Conservation (phyloP, 257 asterid species). For the Scutellaria baicalensis region DNA sequence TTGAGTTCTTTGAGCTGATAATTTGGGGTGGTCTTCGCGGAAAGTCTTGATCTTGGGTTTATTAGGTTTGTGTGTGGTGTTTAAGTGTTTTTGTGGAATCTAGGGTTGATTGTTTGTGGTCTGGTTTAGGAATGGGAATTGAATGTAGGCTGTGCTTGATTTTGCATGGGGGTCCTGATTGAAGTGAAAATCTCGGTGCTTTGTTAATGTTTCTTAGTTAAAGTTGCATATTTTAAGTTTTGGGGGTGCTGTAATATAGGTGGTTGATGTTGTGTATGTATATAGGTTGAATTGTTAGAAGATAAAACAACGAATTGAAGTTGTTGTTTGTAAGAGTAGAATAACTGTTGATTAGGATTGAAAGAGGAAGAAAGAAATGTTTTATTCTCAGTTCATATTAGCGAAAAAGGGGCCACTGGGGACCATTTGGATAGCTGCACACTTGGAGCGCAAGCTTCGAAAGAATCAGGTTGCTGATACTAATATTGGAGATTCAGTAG, state of each 20-base stretch:
- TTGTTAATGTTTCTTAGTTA: constrained; percentile 8
- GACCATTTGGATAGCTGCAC: constrained; percentile 97
- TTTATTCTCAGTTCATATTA: constrained; percentile 87
- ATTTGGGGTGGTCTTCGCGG: constrained; percentile 7
- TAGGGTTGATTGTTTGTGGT: constrained; percentile 29
- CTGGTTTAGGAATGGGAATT: constrained; percentile 22
- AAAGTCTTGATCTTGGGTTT: constrained; percentile 14
- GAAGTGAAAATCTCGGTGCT: constrained; percentile 24
- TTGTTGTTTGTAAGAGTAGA: constrained; percentile 21
- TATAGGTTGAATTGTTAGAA: background rate
- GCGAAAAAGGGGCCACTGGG: constrained; percentile 95
- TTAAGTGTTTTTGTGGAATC: constrained; percentile 18
- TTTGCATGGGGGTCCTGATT: constrained; percentile 32
- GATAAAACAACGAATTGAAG: background rate
- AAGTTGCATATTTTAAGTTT: constrained; percentile 4
- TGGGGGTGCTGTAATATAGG: constrained; percentile 9
- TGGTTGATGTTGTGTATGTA: constrained; percentile 17
- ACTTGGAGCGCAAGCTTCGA: constrained; percentile 85
- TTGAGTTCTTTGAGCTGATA: constrained; percentile 11
- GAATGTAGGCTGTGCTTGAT: constrained; percentile 20
- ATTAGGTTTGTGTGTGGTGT: background rate
- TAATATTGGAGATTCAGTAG: constrained; percentile 89
- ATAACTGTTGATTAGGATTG: constrained; percentile 16
- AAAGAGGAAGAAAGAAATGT: constrained; percentile 40
- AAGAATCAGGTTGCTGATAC: constrained; percentile 99